Evolutionary conservation across 164 flowering plant genomes (phyloP).

Genomic region (Vitis amurensis): DNA sequence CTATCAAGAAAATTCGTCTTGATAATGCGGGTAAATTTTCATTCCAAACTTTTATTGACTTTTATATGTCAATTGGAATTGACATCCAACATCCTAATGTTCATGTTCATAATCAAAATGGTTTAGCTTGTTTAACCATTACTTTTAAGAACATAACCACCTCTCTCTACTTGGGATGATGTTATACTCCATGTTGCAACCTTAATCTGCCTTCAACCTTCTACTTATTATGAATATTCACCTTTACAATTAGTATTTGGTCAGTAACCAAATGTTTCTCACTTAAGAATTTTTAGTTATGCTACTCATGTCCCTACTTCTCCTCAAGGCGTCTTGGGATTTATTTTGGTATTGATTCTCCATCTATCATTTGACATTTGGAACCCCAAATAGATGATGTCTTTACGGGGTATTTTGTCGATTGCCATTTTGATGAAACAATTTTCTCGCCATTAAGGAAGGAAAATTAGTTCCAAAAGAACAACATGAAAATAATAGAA

Average conservation of each 20-base stretch:
- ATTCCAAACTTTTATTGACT: too few relatives aligned
- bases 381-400: not conserved
- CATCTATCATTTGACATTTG: slow-evolving; percentile 3
- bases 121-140: not conserved
- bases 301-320: not conserved
- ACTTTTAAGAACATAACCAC: not conserved
- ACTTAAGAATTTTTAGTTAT: not conserved
- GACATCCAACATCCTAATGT: too few relatives aligned
- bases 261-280: too few relatives aligned
- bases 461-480: too few relatives aligned
- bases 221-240: not conserved
- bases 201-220: not conserved
- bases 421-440: slow-evolving; percentile 10
- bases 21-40: too few relatives aligned
- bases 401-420: not conserved
- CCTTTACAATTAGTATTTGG: not conserved
- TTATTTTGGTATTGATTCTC: slow-evolving; percentile 13
- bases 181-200: not conserved
- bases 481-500: too few relatives aligned
- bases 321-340: slow-evolving; percentile 1
- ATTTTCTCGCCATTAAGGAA: too few relatives aligned
- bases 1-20: too few relatives aligned
- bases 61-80: too few relatives aligned
- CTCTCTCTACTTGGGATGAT: not conserved
- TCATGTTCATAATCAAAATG: too few relatives aligned